These are phyloP conservation scores for Chamaenerion angustifolium DNA, from an alignment of 345 rosid genomes.

Conservation along the genomic window DNA sequence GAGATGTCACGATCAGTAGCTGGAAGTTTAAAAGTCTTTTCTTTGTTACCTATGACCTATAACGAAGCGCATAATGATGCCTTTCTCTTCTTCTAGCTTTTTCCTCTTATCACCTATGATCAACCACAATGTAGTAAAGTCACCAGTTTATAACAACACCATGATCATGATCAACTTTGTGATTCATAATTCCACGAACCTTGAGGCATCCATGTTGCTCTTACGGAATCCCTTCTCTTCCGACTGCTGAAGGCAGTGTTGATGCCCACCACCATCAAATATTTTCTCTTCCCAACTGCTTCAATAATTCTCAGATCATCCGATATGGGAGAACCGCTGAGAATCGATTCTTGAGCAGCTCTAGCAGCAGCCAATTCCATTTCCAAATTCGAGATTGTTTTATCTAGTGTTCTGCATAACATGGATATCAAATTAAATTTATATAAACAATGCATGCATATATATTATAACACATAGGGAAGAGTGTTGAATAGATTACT, in stretches of 20 bases:
- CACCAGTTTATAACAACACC: no score
- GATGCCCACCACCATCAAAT: conserved; percentile 79
- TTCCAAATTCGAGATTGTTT: conserved; percentile 67
- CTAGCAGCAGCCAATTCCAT: conserved; percentile 82
- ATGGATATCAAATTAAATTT: no score
- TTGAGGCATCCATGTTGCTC: conserved; percentile 96
- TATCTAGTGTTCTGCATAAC: conserved; percentile 50
- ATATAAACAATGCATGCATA: no score
- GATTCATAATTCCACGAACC: conserved; percentile 24
- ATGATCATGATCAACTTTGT: no score
- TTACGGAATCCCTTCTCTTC: conserved; percentile 87
- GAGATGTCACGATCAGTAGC: background rate
- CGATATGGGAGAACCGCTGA: conserved; percentile 68
- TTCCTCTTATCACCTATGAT: conserved; percentile 58
- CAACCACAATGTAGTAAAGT: background rate
- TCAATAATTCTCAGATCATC: conserved; percentile 35
- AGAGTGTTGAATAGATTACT: conserved; percentile 24
- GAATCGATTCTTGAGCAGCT: conserved; percentile 69
- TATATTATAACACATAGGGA: background rate
- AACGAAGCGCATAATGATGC: conserved; percentile 84
- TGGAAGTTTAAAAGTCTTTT: background rate
- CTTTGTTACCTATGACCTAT: conserved; percentile 77
- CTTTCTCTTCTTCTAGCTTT: conserved; percentile 96
- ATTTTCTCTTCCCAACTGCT: conserved; percentile 43
- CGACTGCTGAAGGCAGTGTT: conserved; percentile 96